phyloP scores from a whole-genome alignment of 345 rosid genomes.

The Crucihimalaya himalaica region DNA sequence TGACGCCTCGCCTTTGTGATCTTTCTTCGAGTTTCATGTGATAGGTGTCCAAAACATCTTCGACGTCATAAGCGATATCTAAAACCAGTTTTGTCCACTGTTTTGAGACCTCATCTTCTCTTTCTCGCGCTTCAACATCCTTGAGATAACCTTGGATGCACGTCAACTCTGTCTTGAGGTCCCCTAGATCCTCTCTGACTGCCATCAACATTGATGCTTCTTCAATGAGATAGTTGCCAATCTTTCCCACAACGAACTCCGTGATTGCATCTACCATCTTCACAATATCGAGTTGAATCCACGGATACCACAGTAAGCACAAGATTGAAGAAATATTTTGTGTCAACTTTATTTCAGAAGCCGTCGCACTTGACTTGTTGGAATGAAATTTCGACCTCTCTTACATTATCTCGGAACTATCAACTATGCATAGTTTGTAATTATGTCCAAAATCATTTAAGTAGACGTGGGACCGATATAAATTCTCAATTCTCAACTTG shows the following conservation, averaged over 20 bases:
- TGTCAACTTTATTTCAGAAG: too few species aligned
- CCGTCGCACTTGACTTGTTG: too few species aligned
- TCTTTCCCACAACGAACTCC: constrained; percentile 8
- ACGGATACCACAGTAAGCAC: background rate
- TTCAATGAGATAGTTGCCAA: constrained; percentile 45
- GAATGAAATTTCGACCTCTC: too few species aligned
- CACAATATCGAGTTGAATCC: background rate
- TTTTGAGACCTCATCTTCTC: constrained; percentile 22
- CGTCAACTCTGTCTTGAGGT: constrained; percentile 38
- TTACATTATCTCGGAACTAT: too few species aligned
- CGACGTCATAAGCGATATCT: constrained; percentile 19
- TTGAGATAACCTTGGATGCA: constrained; percentile 25
- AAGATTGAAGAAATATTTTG: background rate
- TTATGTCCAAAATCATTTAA: background rate
- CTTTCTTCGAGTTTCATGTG: background rate
- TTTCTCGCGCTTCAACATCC: constrained; percentile 28
- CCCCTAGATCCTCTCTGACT: constrained; percentile 16
- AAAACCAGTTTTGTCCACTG: constrained; percentile 23
- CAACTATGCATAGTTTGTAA: too few species aligned
- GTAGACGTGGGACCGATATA: background rate
- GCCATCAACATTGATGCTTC: constrained; percentile 46
- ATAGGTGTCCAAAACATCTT: constrained; percentile 20
- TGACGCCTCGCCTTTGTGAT: constrained; percentile 8
- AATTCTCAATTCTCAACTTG: background rate
- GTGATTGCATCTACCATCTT: constrained; percentile 27